Percentiles rank a stretch among this genome's conserved stretches.
Evolutionary conservation across 75 land plant genomes (phyloP).

Genomic region (Pinus tabuliformis): DNA sequence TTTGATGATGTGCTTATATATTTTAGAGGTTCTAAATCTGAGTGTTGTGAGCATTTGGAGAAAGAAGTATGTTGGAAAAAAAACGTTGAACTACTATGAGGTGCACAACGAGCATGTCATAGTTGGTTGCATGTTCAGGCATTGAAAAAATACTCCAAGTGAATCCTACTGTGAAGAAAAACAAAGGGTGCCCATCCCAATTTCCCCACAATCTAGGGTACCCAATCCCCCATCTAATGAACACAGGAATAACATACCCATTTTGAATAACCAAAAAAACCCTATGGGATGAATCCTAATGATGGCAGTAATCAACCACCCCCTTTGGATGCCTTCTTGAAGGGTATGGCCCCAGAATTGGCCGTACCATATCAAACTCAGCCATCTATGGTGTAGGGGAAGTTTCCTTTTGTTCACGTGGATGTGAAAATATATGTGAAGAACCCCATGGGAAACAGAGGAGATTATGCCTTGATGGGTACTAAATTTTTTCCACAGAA

Average conservation of each 20-base stretch:
- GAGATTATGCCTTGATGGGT: not conserved
- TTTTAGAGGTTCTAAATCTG: no score
- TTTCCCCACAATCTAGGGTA: not conserved
- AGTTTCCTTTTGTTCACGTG: not conserved
- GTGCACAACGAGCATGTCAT: constrained; percentile 61
- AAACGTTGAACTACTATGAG: constrained; percentile 44
- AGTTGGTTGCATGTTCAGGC: constrained; percentile 18
- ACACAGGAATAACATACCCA: not conserved
- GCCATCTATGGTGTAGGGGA: constrained; percentile 2
- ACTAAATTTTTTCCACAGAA: not conserved
- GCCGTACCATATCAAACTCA: not conserved
- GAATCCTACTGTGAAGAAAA: not conserved
- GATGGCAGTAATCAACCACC: not conserved
- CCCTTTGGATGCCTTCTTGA: not conserved
- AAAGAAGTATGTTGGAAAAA: constrained; percentile 49
- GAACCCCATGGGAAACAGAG: not conserved
- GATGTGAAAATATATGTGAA: not conserved
- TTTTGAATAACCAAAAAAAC: not conserved
- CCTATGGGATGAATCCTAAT: not conserved
- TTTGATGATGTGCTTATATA: no score
- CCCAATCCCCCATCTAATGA: not conserved
- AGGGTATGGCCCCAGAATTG: not conserved
- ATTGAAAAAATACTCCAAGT: not conserved
- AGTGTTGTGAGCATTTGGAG: no score
- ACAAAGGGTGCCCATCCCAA: not conserved